A percentile compares a stretch with the other conserved stretches of the same genome.
These are phyloP conservation scores for Cladosporium sphaerospermum DNA, from an alignment of 2,329 filamentous ascomycete species.

Conservation along the genomic window DNA sequence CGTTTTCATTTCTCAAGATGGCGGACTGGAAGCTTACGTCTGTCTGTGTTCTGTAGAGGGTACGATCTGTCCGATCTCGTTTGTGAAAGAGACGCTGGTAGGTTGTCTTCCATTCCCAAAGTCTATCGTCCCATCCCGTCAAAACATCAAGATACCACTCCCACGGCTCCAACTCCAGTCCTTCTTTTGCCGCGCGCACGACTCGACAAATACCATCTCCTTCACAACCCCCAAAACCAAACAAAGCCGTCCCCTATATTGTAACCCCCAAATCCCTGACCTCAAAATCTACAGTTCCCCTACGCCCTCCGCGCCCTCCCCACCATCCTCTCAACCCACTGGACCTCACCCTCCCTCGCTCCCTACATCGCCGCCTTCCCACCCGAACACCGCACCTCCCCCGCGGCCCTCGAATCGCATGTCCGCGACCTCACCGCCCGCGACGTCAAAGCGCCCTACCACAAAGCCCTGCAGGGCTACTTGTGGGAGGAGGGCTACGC, in stretches of 20 bases:
- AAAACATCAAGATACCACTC: no score
- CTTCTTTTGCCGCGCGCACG: no score
- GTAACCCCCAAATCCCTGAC: neutral
- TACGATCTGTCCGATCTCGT: conserved; percentile 75
- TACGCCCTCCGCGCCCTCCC: conserved; percentile 66
- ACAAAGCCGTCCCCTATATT: no score
- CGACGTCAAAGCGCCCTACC: conserved; percentile 69
- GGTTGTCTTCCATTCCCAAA: conserved; percentile 31
- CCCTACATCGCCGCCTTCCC: conserved; percentile 68
- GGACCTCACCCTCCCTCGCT: conserved; percentile 59
- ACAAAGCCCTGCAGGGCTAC: conserved; percentile 74
- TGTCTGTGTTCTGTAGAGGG: conserved; percentile 52
- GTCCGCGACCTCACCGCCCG: conserved; percentile 63
- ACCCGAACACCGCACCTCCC: conserved; percentile 53
- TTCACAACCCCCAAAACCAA: no score
- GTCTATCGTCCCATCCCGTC: no score
- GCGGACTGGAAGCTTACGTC: conserved; percentile 3
- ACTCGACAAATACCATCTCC: no score
- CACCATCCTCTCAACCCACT: conserved; percentile 56
- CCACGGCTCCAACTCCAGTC: no score
- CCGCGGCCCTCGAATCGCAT: conserved; percentile 57
- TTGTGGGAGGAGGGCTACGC: conserved; percentile 71
- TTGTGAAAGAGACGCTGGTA: conserved; percentile 78
- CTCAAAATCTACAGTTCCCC: conserved; percentile 55
- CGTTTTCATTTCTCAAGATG: no score